Conservation (phyloP, 495 filamentous ascomycete species). For the Neohortaea acidophila region DNA sequence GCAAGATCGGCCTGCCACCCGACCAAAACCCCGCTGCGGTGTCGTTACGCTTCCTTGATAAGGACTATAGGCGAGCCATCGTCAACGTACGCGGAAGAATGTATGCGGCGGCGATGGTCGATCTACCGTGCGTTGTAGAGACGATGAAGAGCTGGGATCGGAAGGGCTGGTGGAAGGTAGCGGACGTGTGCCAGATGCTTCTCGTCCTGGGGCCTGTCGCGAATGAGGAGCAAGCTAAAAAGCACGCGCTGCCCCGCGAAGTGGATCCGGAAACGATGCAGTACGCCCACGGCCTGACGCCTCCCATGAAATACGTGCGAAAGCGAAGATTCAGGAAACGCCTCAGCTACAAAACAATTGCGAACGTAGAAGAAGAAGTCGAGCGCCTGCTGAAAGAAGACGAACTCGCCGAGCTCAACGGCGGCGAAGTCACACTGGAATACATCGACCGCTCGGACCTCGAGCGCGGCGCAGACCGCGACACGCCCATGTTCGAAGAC, state of each 20-base stretch:
- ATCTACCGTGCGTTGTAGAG: conserved; percentile 83
- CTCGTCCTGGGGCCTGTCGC: conserved; percentile 57
- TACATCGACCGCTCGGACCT: conserved; percentile 21
- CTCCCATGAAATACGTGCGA: conserved; percentile 73
- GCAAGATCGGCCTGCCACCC: conserved; percentile 49
- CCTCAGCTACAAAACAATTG: conserved; percentile 67
- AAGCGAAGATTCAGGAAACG: conserved; percentile 77
- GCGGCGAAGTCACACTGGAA: conserved; percentile 24
- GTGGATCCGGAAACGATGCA: conserved; percentile 49
- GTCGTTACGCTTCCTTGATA: conserved; percentile 60
- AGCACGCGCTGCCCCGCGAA: conserved; percentile 46
- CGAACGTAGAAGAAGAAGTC: conserved; percentile 73
- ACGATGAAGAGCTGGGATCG: conserved; percentile 94
- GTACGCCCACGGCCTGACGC: conserved; percentile 84
- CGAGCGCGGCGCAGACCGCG: background rate
- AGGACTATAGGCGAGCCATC: conserved; percentile 57
- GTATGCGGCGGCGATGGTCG: conserved; percentile 72
- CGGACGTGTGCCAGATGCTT: conserved; percentile 92
- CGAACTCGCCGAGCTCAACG: conserved; percentile 33
- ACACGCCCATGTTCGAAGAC: conserved; percentile 11
- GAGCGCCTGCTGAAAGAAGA: conserved; percentile 62
- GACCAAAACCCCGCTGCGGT: conserved; percentile 53
- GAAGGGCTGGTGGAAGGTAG: conserved; percentile 79
- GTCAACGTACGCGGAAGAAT: conserved; percentile 50
- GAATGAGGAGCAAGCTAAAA: conserved; percentile 58